phyloP scores from a whole-genome alignment of 306 rosid species.

The Vicia villosa region DNA sequence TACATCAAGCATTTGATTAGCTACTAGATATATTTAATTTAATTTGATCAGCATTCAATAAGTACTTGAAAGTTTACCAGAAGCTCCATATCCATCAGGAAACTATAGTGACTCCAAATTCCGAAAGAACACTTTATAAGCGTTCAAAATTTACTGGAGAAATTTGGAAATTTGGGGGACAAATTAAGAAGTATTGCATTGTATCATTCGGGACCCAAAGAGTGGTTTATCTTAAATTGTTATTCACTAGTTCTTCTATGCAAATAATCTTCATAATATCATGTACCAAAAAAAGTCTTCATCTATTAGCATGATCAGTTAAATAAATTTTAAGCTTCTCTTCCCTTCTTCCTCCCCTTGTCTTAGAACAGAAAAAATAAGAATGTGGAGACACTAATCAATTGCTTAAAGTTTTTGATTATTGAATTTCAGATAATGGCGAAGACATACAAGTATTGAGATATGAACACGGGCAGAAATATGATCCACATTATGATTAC shows the following conservation, averaged over 20 bases:
- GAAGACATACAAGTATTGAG: constrained; percentile 94
- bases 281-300: constrained; percentile 12
- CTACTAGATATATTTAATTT: constrained; percentile 13
- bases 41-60: not conserved
- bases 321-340: constrained; percentile 29
- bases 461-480: constrained; percentile 94
- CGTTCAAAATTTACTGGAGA: constrained; percentile 17
- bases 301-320: not conserved
- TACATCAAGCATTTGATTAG: constrained; percentile 24
- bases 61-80: constrained; percentile 11
- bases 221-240: not conserved
- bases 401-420: constrained; percentile 28
- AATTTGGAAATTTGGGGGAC: not conserved
- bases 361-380: not conserved
- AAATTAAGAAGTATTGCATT: constrained; percentile 5
- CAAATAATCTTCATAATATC: constrained; percentile 27
- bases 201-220: not conserved
- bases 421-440: constrained; percentile 82
- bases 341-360: constrained; percentile 13
- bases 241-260: constrained; percentile 9
- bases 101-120: not conserved
- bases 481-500: constrained; percentile 89
- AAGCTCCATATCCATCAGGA: constrained; percentile 2
- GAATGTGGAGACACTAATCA: constrained; percentile 20
- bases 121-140: constrained; percentile 7